These are phyloP conservation scores for Colletotrichum sp. DNA, from an alignment of 2,329 filamentous ascomycete genomes.

Conservation along the genomic window DNA sequence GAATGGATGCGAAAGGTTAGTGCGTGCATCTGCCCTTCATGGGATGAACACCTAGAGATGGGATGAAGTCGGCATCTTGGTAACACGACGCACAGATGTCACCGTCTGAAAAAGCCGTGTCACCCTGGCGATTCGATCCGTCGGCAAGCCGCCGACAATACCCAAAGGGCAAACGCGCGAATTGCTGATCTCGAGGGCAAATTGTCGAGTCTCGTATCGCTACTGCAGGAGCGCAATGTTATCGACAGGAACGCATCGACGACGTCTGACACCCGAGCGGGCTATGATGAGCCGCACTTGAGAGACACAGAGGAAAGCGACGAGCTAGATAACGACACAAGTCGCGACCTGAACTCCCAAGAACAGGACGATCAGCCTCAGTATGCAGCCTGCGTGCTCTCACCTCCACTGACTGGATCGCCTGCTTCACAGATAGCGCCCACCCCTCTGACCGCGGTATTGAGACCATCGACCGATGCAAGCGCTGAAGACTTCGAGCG, in stretches of 20 bases:
- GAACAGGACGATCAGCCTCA: background rate
- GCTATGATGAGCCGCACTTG: fast-evolving
- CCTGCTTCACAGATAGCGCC: fast-evolving
- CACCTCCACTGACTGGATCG: background rate
- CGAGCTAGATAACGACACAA: fast-evolving
- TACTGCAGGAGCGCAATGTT: background rate
- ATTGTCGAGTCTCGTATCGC: background rate
- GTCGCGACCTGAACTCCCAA: background rate
- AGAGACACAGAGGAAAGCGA: background rate
- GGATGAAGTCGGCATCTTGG: background rate
- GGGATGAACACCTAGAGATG: background rate
- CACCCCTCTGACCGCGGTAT: background rate
- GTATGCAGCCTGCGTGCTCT: background rate
- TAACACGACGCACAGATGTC: background rate
- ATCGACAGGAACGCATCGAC: background rate
- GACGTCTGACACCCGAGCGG: background rate
- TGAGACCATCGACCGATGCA: conserved; percentile 37
- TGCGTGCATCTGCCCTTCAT: background rate
- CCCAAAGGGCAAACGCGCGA: background rate
- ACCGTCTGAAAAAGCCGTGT: background rate
- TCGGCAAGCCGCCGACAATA: background rate
- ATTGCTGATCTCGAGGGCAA: background rate
- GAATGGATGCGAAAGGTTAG: background rate
- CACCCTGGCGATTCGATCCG: background rate
- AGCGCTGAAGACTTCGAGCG: conserved; percentile 43